Evolutionary conservation across 768 basidiomycete species (phyloP).

Genomic region (Auricularia sp.): DNA sequence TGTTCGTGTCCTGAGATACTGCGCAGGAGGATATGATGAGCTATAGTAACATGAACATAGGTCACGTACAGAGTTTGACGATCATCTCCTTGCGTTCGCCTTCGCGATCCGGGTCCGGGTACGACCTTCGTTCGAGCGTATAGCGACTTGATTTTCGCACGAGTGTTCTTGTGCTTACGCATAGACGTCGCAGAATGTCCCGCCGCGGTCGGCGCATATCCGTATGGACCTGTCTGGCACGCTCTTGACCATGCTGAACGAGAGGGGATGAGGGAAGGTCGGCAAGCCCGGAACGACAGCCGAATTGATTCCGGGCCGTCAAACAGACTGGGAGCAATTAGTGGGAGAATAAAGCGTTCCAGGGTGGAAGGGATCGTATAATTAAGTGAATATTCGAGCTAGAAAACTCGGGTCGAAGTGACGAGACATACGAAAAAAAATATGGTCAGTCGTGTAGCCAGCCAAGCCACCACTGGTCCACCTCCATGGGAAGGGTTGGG

Average conservation of each 20-base stretch:
- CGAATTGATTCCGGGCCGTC: not conserved
- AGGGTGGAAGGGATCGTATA: too few species aligned
- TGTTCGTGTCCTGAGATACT: slow-evolving; percentile 85
- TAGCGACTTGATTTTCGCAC: not conserved
- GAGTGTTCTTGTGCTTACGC: slow-evolving; percentile 39
- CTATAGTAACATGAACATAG: not conserved
- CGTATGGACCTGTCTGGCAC: slow-evolving; percentile 69
- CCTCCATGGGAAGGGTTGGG: too few species aligned
- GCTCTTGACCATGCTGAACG: not conserved
- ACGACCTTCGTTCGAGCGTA: slow-evolving; percentile 39
- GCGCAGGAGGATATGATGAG: not conserved
- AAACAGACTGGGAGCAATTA: not conserved
- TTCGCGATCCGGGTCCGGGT: slow-evolving; percentile 53
- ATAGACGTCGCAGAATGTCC: slow-evolving; percentile 87
- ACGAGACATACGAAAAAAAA: too few species aligned
- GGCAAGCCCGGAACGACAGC: not conserved
- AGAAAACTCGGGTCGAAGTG: too few species aligned
- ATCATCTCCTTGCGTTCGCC: slow-evolving; percentile 63
- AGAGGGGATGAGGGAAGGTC: not conserved
- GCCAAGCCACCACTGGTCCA: too few species aligned
- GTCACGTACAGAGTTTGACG: slow-evolving; percentile 70
- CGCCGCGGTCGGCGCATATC: slow-evolving; percentile 83
- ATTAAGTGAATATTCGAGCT: too few species aligned
- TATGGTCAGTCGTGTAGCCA: too few species aligned
- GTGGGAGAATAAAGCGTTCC: too few species aligned